A percentile compares a stretch with the other conserved stretches of the same genome.
Conservation (phyloP, 306 rosid genomes). For the Sicyos baderoa region DNA sequence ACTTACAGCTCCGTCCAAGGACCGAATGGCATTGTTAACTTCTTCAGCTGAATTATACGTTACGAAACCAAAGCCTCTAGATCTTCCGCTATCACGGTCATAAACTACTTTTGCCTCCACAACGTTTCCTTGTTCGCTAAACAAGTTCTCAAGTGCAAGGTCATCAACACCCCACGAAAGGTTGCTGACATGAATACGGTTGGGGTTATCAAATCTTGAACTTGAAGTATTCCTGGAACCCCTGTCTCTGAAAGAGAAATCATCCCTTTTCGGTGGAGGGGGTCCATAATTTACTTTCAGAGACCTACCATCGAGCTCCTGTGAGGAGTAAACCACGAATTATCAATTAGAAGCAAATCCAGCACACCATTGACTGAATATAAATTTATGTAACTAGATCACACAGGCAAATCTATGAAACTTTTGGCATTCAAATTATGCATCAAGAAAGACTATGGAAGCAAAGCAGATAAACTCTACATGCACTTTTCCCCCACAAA, state of each 20-base stretch:
- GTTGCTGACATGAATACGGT: constrained; percentile 78
- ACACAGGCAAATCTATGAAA: background rate
- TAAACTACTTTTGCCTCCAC: constrained; percentile 81
- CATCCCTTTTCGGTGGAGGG: constrained; percentile 52
- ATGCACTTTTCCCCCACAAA: too few relatives aligned
- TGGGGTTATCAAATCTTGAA: constrained; percentile 24
- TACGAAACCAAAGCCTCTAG: constrained; percentile 93
- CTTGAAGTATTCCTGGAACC: constrained; percentile 26
- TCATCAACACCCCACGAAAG: constrained; percentile 96
- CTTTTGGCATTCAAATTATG: background rate
- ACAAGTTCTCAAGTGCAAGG: constrained; percentile 57
- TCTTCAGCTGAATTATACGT: constrained; percentile 58
- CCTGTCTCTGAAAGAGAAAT: constrained; percentile 33
- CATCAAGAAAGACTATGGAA: background rate
- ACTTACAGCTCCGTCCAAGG: constrained; percentile 80
- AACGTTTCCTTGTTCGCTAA: constrained; percentile 67
- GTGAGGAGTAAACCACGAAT: constrained; percentile 16
- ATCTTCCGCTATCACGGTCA: constrained; percentile 94
- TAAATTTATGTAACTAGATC: background rate
- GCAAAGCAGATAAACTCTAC: too few relatives aligned
- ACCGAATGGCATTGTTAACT: constrained; percentile 60
- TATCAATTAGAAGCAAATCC: constrained; percentile 16
- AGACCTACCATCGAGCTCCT: constrained; percentile 74
- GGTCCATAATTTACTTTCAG: constrained; percentile 87
- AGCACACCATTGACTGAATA: background rate